These are phyloP conservation scores for Antitrichia curtipendula DNA, from an alignment of 225 moss, liverwort and hornwort species.

Conservation along the genomic window DNA sequence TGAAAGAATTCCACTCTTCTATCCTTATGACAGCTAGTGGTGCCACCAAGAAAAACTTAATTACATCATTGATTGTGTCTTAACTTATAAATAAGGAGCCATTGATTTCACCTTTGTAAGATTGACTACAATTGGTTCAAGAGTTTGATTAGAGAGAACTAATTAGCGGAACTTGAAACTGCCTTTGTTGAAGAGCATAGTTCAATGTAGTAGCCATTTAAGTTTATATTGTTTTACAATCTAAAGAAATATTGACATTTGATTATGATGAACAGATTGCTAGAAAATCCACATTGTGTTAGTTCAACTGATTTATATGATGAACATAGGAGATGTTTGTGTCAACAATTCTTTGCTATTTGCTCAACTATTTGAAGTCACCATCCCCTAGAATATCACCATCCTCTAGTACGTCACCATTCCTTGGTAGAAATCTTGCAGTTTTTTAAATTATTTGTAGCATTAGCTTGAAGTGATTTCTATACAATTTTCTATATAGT, in stretches of 20 bases:
- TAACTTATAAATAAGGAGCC: background rate
- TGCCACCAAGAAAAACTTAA: no score
- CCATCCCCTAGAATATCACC: background rate
- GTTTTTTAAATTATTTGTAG: background rate
- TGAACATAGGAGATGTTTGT: background rate
- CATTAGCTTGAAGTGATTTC: background rate
- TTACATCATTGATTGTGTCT: background rate
- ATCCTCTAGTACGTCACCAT: no score
- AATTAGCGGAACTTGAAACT: background rate
- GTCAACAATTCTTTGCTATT: background rate
- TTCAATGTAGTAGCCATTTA: background rate
- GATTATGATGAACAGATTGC: background rate
- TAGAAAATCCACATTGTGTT: background rate
- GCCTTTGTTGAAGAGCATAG: background rate
- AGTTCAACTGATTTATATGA: background rate
- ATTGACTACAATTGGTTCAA: rapidly evolving
- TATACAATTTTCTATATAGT: no score
- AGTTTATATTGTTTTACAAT: background rate
- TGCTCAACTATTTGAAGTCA: background rate
- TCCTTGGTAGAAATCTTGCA: no score
- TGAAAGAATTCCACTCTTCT: rapidly evolving
- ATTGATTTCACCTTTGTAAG: background rate
- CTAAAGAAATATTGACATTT: background rate
- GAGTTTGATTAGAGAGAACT: background rate
- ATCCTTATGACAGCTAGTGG: background rate